Conservation (phyloP, 2,329 filamentous ascomycete species). For the Diaporthe capsici region DNA sequence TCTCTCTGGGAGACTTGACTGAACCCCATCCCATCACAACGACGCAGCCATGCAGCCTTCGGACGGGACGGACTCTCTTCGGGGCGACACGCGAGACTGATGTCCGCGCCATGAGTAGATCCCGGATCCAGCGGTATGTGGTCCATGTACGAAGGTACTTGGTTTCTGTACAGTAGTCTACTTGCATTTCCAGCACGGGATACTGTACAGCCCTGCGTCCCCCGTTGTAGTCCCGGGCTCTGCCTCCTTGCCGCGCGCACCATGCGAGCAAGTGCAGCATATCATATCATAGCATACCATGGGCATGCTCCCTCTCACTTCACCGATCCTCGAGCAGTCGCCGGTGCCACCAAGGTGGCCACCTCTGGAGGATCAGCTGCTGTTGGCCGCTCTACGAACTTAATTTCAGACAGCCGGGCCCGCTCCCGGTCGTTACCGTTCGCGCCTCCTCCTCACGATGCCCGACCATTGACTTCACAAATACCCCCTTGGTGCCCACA, state of each 20-base stretch:
- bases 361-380: not conserved
- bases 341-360: not conserved
- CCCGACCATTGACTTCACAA: slow-evolving; percentile 17
- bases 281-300: slow-evolving; percentile 14
- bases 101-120: not conserved
- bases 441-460: slow-evolving; percentile 32
- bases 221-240: not conserved
- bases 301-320: not conserved
- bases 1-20: not conserved
- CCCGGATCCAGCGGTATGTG: slow-evolving; percentile 22
- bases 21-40: not conserved
- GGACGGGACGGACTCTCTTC: slow-evolving; percentile 18
- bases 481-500: slow-evolving; percentile 19
- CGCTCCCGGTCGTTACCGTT: slow-evolving; percentile 28
- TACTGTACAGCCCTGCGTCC: not conserved
- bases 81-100: not conserved
- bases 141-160: slow-evolving; percentile 8
- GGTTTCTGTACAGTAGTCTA: not conserved
- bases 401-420: slow-evolving; percentile 15
- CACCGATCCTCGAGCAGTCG: slow-evolving; percentile 1
- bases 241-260: slow-evolving; percentile 1
- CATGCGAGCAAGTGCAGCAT: slow-evolving; percentile 15
- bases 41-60: slow-evolving; percentile 2
- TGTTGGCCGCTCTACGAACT: slow-evolving; percentile 8
- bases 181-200: not conserved